These are phyloP conservation scores for Lasiodiplodia sp. DNA, from an alignment of 2,329 filamentous ascomycete genomes.

Conservation along the genomic window DNA sequence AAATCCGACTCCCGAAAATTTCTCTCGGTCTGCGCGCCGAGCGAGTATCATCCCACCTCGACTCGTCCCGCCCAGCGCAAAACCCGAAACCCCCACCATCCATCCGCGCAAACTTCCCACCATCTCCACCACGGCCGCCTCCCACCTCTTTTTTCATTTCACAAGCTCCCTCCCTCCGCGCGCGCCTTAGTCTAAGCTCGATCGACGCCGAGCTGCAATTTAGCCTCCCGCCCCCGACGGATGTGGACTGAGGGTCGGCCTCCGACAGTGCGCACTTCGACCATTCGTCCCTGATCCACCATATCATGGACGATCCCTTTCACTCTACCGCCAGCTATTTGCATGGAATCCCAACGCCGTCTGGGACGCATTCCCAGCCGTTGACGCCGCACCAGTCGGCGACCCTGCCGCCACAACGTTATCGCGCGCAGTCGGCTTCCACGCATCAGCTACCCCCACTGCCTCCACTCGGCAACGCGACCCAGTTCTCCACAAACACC, in stretches of 20 bases:
- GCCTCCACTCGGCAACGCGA: constrained; percentile 30
- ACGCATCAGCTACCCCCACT: constrained; percentile 31
- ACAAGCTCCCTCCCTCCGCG: neutral
- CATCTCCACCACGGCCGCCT: constrained; percentile 23
- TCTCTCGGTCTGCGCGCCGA: constrained; percentile 30
- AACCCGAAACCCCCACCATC: constrained; percentile 28
- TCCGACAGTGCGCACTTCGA: constrained; percentile 23
- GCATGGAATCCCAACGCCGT: constrained; percentile 30
- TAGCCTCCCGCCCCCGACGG: constrained; percentile 24
- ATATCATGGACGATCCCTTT: constrained; percentile 32
- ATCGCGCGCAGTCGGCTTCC: constrained; percentile 29
- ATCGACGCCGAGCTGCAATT: constrained; percentile 27
- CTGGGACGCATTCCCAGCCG: constrained; percentile 30
- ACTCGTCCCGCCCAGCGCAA: constrained; percentile 27
- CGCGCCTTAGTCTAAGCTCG: constrained; percentile 18
- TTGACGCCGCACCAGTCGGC: constrained; percentile 29
- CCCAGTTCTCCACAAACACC: constrained; percentile 31
- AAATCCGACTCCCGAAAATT: constrained; percentile 31
- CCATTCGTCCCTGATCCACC: constrained; percentile 21
- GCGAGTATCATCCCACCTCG: constrained; percentile 30
- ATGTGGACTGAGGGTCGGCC: constrained; percentile 26
- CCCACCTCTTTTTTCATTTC: constrained; percentile 13
- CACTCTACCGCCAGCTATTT: constrained; percentile 25
- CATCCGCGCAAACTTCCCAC: constrained; percentile 18
- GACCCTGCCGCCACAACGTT: constrained; percentile 29